These are phyloP conservation scores for Abrus pulchellus DNA, from an alignment of 306 rosid genomes.

Conservation along the genomic window DNA sequence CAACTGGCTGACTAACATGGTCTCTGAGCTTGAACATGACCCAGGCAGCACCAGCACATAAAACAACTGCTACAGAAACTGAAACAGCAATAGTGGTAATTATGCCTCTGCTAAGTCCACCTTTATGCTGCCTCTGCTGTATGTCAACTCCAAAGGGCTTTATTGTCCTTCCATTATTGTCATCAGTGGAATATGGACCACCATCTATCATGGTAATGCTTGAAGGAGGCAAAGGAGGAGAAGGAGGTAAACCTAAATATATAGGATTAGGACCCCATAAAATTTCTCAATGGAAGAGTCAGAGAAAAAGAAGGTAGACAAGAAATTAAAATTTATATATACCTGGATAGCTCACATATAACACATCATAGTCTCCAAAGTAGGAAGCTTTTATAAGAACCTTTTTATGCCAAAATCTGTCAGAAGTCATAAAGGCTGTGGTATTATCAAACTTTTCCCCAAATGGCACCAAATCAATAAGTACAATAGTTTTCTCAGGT, in stretches of 20 bases:
- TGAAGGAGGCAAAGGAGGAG: constrained; percentile 78
- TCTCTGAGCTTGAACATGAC: constrained; percentile 62
- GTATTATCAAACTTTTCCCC: constrained; percentile 75
- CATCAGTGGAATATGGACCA: constrained; percentile 64
- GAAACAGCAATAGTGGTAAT: constrained; percentile 72
- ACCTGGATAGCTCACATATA: constrained; percentile 91
- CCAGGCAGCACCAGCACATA: constrained; percentile 68
- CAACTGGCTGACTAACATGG: constrained; percentile 52
- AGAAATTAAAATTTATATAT: constrained; percentile 22
- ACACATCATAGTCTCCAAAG: constrained; percentile 86
- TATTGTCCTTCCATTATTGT: constrained; percentile 57
- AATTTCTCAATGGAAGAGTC: constrained; percentile 42
- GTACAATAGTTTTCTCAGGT: constrained; percentile 79
- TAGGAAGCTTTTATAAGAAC: constrained; percentile 65
- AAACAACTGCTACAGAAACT: constrained; percentile 61
- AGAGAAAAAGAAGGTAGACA: neutral
- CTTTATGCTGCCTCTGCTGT: constrained; percentile 59
- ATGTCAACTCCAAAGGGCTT: constrained; percentile 85
- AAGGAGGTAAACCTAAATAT: constrained; percentile 74
- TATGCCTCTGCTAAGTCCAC: constrained; percentile 61
- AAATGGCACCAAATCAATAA: constrained; percentile 81
- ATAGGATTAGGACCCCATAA: constrained; percentile 26
- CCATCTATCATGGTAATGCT: constrained; percentile 57
- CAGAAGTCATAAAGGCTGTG: constrained; percentile 71
- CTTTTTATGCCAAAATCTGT: constrained; percentile 81